Evolutionary conservation across 805 yeast species (phyloP).

Genomic region (Myxozyma sirexii): DNA sequence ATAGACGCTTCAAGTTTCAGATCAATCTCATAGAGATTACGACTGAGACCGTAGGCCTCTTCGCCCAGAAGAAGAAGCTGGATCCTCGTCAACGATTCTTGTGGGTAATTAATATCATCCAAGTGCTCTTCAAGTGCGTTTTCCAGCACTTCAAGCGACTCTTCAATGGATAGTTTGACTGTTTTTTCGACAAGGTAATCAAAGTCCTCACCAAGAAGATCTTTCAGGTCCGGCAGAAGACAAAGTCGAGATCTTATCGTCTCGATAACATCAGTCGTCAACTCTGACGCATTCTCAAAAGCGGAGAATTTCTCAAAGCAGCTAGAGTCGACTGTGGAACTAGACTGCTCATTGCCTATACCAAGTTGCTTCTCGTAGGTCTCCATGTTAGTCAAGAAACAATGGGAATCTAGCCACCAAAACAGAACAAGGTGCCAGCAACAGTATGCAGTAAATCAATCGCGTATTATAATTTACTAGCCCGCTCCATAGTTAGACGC

Average conservation of each 20-base stretch:
- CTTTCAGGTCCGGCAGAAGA: too few relatives aligned
- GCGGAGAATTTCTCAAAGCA: too few relatives aligned
- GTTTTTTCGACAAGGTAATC: constrained; percentile 50
- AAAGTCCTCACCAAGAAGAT: background rate
- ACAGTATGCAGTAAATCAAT: background rate
- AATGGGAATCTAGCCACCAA: too few relatives aligned
- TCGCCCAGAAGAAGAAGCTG: constrained; percentile 17
- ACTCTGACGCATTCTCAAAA: too few relatives aligned
- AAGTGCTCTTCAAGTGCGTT: constrained; percentile 46
- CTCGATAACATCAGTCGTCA: too few relatives aligned
- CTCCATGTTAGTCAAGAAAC: too few relatives aligned
- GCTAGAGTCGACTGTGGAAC: too few relatives aligned
- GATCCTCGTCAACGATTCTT: constrained; percentile 43
- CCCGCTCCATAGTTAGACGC: background rate
- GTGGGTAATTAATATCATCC: constrained; percentile 52
- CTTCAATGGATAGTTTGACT: constrained; percentile 43
- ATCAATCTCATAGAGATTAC: constrained; percentile 37
- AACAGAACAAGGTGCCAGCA: too few relatives aligned
- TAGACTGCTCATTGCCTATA: too few relatives aligned
- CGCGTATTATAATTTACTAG: background rate
- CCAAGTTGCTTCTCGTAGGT: too few relatives aligned
- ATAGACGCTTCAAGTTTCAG: constrained; percentile 35
- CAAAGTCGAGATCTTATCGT: too few relatives aligned
- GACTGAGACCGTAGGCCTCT: constrained; percentile 17
- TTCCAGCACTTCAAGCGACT: constrained; percentile 45